Evolutionary conservation across 805 yeast species (phyloP).

Genomic region (Myxozyma geophila): DNA sequence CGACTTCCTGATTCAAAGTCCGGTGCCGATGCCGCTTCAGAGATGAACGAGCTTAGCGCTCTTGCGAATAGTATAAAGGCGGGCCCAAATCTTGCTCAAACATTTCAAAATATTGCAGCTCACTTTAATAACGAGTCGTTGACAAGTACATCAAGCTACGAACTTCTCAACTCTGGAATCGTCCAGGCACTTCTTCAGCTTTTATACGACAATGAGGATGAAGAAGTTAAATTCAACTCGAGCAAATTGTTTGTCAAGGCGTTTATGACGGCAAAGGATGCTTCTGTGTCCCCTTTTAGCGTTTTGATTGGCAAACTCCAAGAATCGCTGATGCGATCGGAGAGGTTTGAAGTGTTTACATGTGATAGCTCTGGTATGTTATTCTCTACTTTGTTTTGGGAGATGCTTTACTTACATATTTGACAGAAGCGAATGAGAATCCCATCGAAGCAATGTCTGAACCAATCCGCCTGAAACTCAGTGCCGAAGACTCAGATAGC

Average conservation of each 20-base stretch:
- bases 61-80: constrained; percentile 41
- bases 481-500: constrained; percentile 45
- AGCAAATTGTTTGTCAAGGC: constrained; percentile 51
- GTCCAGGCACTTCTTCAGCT: constrained; percentile 50
- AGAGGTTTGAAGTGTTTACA: constrained; percentile 67
- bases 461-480: constrained; percentile 66
- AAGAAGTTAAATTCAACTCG: constrained; percentile 18
- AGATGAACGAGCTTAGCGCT: constrained; percentile 39
- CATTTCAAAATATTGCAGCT: constrained; percentile 42
- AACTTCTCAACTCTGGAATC: constrained; percentile 70
- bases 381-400: neutral
- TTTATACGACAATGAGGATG: constrained; percentile 29
- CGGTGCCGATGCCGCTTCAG: constrained; percentile 39
- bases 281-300: constrained; percentile 46
- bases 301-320: constrained; percentile 64
- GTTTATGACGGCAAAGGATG: constrained; percentile 41
- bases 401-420: constrained; percentile 17
- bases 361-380: constrained; percentile 47
- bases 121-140: constrained; percentile 27
- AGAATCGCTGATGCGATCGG: constrained; percentile 73
- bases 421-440: constrained; percentile 15
- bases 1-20: constrained; percentile 12
- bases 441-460: constrained; percentile 57
- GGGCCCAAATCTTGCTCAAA: constrained; percentile 1
- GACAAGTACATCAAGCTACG: constrained; percentile 66